These are phyloP conservation scores for Nicotiana obtusifolia DNA, from an alignment of 257 asterid genomes.

Conservation along the genomic window DNA sequence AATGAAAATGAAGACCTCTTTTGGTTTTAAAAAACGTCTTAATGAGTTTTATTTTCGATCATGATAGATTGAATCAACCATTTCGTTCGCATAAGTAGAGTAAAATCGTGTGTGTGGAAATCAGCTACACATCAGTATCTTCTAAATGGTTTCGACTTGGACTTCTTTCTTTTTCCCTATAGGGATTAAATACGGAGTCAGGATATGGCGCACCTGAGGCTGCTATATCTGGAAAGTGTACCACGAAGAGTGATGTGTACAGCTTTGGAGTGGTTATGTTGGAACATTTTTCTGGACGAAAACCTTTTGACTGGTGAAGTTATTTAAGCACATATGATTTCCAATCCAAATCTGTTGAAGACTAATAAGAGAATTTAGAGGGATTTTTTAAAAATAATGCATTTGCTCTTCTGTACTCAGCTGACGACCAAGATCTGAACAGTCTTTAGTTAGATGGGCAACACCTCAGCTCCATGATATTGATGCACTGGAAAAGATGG, in stretches of 20 bases:
- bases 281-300: conserved; percentile 87
- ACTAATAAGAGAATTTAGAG: background rate
- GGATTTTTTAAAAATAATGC: background rate
- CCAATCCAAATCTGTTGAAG: background rate
- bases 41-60: background rate
- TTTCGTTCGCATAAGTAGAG: background rate
- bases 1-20: too few relatives aligned
- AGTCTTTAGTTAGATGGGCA: conserved; percentile 93
- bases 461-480: conserved; percentile 97
- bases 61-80: background rate
- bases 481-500: conserved; percentile 90
- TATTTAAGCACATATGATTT: background rate
- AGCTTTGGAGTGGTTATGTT: conserved; percentile 95
- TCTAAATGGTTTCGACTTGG: background rate
- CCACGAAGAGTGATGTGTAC: conserved; percentile 82
- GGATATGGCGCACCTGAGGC: conserved; percentile 92
- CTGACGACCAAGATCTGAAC: conserved; percentile 78
- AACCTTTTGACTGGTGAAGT: conserved; percentile 74
- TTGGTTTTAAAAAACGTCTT: background rate
- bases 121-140: background rate
- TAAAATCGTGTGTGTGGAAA: too few relatives aligned
- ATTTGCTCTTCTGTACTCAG: conserved; percentile 26
- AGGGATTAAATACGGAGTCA: conserved; percentile 52
- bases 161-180: conserved; percentile 3
- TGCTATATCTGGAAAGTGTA: conserved; percentile 73